These are phyloP conservation scores for Hyphodiscus sp. DNA, from an alignment of 2,329 filamentous ascomycete species.

Conservation along the genomic window DNA sequence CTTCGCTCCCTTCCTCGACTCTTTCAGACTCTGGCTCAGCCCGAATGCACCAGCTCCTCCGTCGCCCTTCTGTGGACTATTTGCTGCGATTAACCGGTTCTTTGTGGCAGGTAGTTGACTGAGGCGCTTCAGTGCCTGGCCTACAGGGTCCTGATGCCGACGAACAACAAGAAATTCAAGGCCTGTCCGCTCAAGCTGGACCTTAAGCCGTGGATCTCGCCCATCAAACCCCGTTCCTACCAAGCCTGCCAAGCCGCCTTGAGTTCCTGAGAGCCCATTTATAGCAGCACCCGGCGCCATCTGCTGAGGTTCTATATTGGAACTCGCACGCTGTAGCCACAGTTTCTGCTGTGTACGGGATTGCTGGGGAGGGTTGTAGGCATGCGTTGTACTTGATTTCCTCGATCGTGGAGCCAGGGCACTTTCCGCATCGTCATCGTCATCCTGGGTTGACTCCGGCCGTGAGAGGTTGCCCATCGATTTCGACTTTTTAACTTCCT, in stretches of 20 bases:
- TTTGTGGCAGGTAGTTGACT: slow-evolving; percentile 45
- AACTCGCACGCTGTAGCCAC: slow-evolving; percentile 67
- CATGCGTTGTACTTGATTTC: slow-evolving; percentile 20
- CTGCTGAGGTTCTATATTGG: slow-evolving; percentile 60
- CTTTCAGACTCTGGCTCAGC: slow-evolving; percentile 36
- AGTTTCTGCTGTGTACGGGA: slow-evolving; percentile 71
- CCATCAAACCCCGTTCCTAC: slow-evolving; percentile 49
- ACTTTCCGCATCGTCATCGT: slow-evolving; percentile 35
- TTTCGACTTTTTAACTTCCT: slow-evolving; percentile 26
- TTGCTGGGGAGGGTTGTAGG: slow-evolving; percentile 35
- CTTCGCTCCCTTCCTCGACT: slow-evolving; percentile 15
- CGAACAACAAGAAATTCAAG: slow-evolving; percentile 71
- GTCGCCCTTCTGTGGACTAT: slow-evolving; percentile 20
- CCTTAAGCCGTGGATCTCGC: slow-evolving; percentile 56
- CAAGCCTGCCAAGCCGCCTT: slow-evolving; percentile 22
- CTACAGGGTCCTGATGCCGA: slow-evolving; percentile 64
- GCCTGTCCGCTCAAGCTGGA: slow-evolving; percentile 61
- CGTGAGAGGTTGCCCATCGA: slow-evolving; percentile 23
- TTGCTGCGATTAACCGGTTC: slow-evolving; percentile 40
- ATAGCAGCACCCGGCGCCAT: slow-evolving; percentile 34
- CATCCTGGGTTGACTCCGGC: slow-evolving; percentile 9
- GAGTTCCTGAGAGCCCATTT: slow-evolving; percentile 23
- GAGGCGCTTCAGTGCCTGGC: slow-evolving; percentile 52
- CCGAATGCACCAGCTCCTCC: slow-evolving; percentile 26
- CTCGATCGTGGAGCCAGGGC: slow-evolving; percentile 39